Conservation (phyloP, 805 yeast genomes). For the Teunomyces funiuensis region DNA sequence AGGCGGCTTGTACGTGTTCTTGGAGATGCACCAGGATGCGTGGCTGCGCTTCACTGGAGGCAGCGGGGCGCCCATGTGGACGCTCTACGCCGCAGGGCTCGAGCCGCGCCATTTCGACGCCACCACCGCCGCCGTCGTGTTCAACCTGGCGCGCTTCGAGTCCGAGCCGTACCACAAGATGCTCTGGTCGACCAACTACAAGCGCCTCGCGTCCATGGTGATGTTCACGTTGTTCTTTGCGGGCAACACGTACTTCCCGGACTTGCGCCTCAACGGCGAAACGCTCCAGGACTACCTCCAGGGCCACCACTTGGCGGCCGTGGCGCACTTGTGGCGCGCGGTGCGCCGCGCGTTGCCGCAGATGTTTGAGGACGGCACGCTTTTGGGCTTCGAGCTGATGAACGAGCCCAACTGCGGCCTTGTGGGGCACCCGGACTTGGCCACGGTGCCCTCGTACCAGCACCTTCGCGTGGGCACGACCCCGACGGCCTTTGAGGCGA, state of each 20-base stretch:
- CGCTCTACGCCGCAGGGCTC: constrained; percentile 83
- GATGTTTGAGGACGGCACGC: constrained; percentile 43
- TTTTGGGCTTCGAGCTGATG: constrained; percentile 79
- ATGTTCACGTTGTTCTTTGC: constrained; percentile 88
- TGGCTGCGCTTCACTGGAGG: constrained; percentile 92
- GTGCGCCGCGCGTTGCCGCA: constrained; percentile 27
- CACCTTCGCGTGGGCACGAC: constrained; percentile 75
- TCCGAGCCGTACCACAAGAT: constrained; percentile 67
- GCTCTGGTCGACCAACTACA: constrained; percentile 92
- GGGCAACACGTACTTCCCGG: constrained; percentile 76
- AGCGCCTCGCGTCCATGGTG: constrained; percentile 67
- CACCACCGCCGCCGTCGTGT: constrained; percentile 81
- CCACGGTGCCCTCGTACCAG: constrained; percentile 55
- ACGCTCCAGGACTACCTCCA: constrained; percentile 82
- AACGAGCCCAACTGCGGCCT: constrained; percentile 85
- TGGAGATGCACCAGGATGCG: constrained; percentile 93
- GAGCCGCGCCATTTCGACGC: constrained; percentile 68
- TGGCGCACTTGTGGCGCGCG: constrained; percentile 37
- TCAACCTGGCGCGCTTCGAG: constrained; percentile 47
- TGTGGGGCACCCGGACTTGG: constrained; percentile 60
- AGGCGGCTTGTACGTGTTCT: constrained; percentile 75
- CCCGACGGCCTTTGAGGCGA: constrained; percentile 76
- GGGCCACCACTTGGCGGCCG: constrained; percentile 54
- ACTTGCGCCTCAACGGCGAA: constrained; percentile 63
- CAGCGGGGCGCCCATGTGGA: constrained; percentile 94